phyloP scores from a whole-genome alignment of 2,329 filamentous ascomycete species.

The Aspergillus candidus region DNA sequence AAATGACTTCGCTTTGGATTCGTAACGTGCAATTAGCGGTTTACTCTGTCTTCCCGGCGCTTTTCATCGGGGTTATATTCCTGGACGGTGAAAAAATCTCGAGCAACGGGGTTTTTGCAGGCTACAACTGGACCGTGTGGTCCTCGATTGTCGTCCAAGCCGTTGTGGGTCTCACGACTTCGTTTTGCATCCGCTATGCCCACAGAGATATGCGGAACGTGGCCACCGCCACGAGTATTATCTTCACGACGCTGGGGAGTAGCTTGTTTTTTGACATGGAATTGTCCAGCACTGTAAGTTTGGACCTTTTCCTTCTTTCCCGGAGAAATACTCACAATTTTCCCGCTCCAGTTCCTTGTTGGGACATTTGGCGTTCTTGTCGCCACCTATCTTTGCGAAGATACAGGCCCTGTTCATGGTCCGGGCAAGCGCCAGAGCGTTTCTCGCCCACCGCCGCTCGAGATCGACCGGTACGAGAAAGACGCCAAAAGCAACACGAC shows the following conservation, averaged over 20 bases:
- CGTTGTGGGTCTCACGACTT: slow-evolving; percentile 74
- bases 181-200: slow-evolving; percentile 72
- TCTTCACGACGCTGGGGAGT: slow-evolving; percentile 79
- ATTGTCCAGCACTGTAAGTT: slow-evolving; percentile 64
- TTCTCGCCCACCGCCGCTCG: slow-evolving; percentile 41
- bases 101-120: slow-evolving; percentile 83
- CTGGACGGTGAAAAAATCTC: slow-evolving; percentile 80
- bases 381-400: slow-evolving; percentile 80
- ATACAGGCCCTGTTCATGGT: slow-evolving; percentile 34
- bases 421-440: slow-evolving; percentile 44
- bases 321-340: slow-evolving; percentile 7
- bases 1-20: slow-evolving; percentile 77
- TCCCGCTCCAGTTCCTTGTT: slow-evolving; percentile 61
- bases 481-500: slow-evolving; percentile 49
- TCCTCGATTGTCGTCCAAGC: slow-evolving; percentile 76
- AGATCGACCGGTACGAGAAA: slow-evolving; percentile 72
- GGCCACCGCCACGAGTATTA: slow-evolving; percentile 84
- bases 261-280: slow-evolving; percentile 78
- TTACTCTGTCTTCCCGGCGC: slow-evolving; percentile 84
- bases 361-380: slow-evolving; percentile 73
- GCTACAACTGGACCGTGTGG: slow-evolving; percentile 92
- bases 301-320: neutral
- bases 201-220: slow-evolving; percentile 94
- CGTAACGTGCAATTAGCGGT: slow-evolving; percentile 92
- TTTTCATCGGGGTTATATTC: slow-evolving; percentile 79